Percentiles rank a stretch among this genome's conserved stretches.
Evolutionary conservation across 208 protist species (phyloP).

Genomic region (Balamuthia mandrillaris): DNA sequence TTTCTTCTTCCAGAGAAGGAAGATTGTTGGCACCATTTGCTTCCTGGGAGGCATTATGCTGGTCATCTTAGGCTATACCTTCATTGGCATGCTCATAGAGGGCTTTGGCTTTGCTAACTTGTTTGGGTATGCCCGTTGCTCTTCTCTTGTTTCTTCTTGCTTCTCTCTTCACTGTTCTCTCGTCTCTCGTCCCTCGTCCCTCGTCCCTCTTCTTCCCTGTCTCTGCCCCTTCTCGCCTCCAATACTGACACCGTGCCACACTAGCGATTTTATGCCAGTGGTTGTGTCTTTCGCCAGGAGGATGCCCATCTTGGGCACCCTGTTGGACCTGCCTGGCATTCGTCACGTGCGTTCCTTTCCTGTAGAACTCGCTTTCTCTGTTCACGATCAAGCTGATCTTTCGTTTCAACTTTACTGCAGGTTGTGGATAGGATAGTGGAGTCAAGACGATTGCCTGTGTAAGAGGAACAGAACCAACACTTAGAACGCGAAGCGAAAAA

Average conservation of each 20-base stretch:
- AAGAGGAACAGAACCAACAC: too few relatives aligned
- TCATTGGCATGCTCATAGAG: slow-evolving; percentile 68
- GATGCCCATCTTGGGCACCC: slow-evolving; percentile 57
- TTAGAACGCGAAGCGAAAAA: too few relatives aligned
- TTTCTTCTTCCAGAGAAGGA: slow-evolving; percentile 67
- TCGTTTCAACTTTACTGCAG: too few relatives aligned
- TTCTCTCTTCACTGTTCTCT: too few relatives aligned
- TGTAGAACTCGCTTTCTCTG: too few relatives aligned
- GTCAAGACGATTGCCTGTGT: too few relatives aligned
- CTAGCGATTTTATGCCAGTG: slow-evolving; percentile 67
- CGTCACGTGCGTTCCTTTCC: too few relatives aligned
- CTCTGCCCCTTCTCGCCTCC: not conserved
- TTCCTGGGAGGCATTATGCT: slow-evolving; percentile 65
- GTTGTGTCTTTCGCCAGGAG: slow-evolving; percentile 52
- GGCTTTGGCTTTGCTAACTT: slow-evolving; percentile 70
- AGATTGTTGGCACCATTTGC: slow-evolving; percentile 53
- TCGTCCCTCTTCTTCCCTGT: too few relatives aligned
- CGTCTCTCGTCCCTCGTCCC: too few relatives aligned
- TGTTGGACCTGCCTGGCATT: slow-evolving; percentile 44
- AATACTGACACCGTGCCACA: not conserved
- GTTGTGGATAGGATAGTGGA: too few relatives aligned
- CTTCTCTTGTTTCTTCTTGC: too few relatives aligned
- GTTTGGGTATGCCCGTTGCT: slow-evolving; percentile 58
- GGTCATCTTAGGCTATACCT: slow-evolving; percentile 55
- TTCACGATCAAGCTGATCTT: too few relatives aligned